Percentiles rank a stretch among this genome's conserved stretches.
phyloP scores from a whole-genome alignment of 2,329 filamentous ascomycete genomes.

The Aspergillus sp. region DNA sequence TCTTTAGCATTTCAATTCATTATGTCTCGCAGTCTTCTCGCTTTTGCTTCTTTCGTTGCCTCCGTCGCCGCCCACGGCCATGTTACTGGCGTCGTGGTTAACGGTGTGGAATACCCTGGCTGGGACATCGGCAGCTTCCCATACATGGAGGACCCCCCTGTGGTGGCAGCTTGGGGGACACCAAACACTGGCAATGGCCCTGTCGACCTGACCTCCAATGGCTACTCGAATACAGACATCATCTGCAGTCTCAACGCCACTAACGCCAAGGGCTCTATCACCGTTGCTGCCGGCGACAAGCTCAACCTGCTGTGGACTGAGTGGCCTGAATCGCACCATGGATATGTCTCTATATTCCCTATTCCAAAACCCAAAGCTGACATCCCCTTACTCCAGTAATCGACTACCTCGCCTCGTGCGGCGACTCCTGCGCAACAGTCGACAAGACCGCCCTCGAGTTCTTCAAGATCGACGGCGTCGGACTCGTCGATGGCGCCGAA shows the following conservation, averaged over 20 bases:
- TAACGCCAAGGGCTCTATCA: constrained; percentile 49
- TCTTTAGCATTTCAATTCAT: neutral
- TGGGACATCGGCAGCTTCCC: constrained; percentile 31
- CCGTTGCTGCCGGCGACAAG: constrained; percentile 57
- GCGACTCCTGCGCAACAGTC: constrained; percentile 52
- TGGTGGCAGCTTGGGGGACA: constrained; percentile 54
- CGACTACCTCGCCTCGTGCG: constrained; percentile 60
- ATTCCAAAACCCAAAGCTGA: too few relatives aligned
- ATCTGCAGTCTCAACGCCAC: constrained; percentile 60
- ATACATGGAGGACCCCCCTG: constrained; percentile 35
- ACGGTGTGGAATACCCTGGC: constrained; percentile 20
- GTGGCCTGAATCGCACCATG: constrained; percentile 63
- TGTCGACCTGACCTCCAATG: constrained; percentile 37
- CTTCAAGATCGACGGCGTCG: constrained; percentile 61
- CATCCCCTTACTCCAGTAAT: constrained; percentile 49
- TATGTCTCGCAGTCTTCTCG: constrained; percentile 9
- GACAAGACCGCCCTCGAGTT: constrained; percentile 54
- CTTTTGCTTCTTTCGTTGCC: constrained; percentile 21
- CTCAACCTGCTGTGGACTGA: constrained; percentile 60
- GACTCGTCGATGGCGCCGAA: constrained; percentile 46
- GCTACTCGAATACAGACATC: constrained; percentile 47
- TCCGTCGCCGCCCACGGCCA: constrained; percentile 13
- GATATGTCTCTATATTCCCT: neutral
- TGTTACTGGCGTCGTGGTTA: constrained; percentile 20
- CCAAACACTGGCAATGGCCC: constrained; percentile 33